Evolutionary conservation across 2,329 filamentous ascomycete genomes (phyloP), one percentile per base, ranked within the genome.

Genomic region (Aspergillus luchuensis): DNA sequence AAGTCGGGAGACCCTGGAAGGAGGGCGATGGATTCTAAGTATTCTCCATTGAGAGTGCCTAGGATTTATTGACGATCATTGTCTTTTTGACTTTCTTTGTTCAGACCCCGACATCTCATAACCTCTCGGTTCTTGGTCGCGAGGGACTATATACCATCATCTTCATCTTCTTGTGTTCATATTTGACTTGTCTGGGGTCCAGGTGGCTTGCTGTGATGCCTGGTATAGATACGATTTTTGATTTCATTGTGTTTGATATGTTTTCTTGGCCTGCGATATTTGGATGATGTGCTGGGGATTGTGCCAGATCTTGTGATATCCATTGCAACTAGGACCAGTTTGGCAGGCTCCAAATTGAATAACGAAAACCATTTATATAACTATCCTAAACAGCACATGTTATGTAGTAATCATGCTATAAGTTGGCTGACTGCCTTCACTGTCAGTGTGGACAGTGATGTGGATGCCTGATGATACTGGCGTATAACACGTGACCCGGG

Each of bases 1-100:
- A 86, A 66, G 78, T 78, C 8, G 84, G 84, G 38, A 78, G 84
- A 56, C 72, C 75, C 48, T 87, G 83, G 84, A 80, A 80, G 39
- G 81, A 84, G 47, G 84, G 82, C 1, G 83, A 85, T 70, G 82
- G 82, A 2, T 86, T 81, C 67, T 86, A 72, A 45, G 13, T 17
- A n/a, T 6, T 33, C n/a, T 10, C 21, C 5, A n/a, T 21, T 33
- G 47, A 33, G 47, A 36, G 15, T 25, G 28, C 47, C 25, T 49
- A 17, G 25, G n/a, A 10, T 17, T 17, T 11, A 36, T 36, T 36
- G 33, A 36, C 33, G 33, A 36, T 36, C 4, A 4, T 36, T 36
- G 33, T 36, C 33, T 6, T 36, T 36, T 13, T 36, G 11, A 13
- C 11, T 36, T 36, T 36, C 33, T 36, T 36, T 36, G 17, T 43